Conservation (phyloP, 495 filamentous ascomycete species). For the Tuber magnatum region DNA sequence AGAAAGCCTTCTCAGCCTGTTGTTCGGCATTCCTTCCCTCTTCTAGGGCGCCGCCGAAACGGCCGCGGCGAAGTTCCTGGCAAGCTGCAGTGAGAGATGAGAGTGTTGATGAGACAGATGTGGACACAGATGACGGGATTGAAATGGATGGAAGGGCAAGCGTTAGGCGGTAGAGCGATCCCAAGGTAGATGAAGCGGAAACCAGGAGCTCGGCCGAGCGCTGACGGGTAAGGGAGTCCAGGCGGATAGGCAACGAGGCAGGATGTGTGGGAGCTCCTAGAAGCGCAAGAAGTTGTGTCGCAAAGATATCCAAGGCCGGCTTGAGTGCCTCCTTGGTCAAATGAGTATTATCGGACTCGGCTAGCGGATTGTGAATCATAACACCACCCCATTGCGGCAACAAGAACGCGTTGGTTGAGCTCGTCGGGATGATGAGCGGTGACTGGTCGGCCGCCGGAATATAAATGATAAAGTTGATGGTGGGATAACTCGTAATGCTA, state of each 20-base stretch:
- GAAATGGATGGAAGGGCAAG: constrained; percentile 80
- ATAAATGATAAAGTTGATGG: constrained; percentile 91
- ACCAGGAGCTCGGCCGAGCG: constrained; percentile 79
- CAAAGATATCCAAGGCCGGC: constrained; percentile 78
- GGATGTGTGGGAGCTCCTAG: constrained; percentile 78
- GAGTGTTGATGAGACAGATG: constrained; percentile 74
- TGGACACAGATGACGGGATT: constrained; percentile 77
- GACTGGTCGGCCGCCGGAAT: constrained; percentile 57
- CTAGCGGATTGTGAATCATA: constrained; percentile 60
- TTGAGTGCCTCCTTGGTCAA: constrained; percentile 58
- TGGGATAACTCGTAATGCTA: constrained; percentile 85
- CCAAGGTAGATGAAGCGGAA: constrained; percentile 86
- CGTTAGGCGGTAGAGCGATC: constrained; percentile 80
- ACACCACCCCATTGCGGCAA: constrained; percentile 97
- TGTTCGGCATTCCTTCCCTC: constrained; percentile 76
- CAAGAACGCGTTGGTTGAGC: constrained; percentile 78
- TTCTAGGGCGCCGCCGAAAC: constrained; percentile 58
- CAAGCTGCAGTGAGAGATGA: constrained; percentile 69
- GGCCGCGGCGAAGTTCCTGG: constrained; percentile 58
- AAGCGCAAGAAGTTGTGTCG: constrained; percentile 82
- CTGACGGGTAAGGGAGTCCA: constrained; percentile 75
- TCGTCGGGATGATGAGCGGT: constrained; percentile 60
- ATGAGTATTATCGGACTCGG: constrained; percentile 40
- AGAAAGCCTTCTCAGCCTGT: constrained; percentile 90
- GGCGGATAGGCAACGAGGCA: constrained; percentile 68